phyloP scores from a whole-genome alignment of 306 rosid genomes.

The Fagus crenata region DNA sequence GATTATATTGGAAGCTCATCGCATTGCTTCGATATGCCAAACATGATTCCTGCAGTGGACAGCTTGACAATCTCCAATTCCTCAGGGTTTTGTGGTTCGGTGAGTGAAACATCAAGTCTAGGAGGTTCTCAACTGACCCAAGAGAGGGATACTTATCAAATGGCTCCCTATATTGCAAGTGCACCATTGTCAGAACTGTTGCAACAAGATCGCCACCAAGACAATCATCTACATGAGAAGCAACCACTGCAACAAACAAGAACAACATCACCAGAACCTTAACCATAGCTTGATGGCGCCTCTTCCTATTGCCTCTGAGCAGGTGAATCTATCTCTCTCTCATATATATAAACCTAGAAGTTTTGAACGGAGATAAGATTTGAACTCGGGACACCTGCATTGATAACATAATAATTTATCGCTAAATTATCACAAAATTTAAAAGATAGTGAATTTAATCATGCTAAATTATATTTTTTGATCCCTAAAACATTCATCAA shows the following conservation, averaged over 20 bases:
- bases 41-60: slow-evolving; percentile 37
- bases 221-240: slow-evolving; percentile 45
- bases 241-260: slow-evolving; percentile 29
- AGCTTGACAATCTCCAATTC: slow-evolving; percentile 40
- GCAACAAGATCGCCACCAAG: slow-evolving; percentile 61
- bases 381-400: too few species aligned
- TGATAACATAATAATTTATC: too few species aligned
- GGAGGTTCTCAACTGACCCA: slow-evolving; percentile 44
- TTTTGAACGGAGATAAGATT: too few species aligned
- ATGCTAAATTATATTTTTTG: too few species aligned
- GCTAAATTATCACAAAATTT: too few species aligned
- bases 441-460: too few species aligned
- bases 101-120: slow-evolving; percentile 39
- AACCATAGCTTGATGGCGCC: slow-evolving; percentile 48
- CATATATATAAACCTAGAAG: too few species aligned
- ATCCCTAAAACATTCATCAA: too few species aligned
- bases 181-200: slow-evolving; percentile 60
- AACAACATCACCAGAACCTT: slow-evolving; percentile 33
- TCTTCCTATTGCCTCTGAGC: slow-evolving; percentile 52
- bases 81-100: slow-evolving; percentile 48
- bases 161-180: slow-evolving; percentile 39
- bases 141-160: slow-evolving; percentile 46
- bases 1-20: slow-evolving; percentile 48
- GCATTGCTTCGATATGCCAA: slow-evolving; percentile 43
- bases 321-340: slow-evolving; percentile 36